These are phyloP conservation scores for Solanum ossicruentum DNA, from an alignment of 257 asterid species.

Conservation along the genomic window DNA sequence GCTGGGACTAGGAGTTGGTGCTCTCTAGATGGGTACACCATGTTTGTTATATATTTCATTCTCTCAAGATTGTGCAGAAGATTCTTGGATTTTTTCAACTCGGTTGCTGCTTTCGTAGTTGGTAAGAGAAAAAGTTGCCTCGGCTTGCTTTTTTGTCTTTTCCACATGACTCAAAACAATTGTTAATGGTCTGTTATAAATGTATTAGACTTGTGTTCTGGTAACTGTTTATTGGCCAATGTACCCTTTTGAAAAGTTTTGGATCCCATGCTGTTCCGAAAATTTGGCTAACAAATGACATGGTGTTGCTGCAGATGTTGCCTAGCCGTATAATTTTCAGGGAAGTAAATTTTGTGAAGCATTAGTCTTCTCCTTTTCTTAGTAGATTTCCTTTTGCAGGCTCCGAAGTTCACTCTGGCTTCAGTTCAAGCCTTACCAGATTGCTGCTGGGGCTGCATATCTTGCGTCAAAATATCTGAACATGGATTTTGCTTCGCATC, in stretches of 20 bases:
- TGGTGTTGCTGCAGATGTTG: slow-evolving; percentile 22
- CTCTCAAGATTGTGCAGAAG: slow-evolving; percentile 75
- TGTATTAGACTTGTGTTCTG: background rate
- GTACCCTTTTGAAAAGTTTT: background rate
- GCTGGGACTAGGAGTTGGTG: slow-evolving; percentile 36
- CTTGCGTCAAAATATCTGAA: slow-evolving; percentile 83
- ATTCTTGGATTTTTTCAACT: slow-evolving; percentile 64
- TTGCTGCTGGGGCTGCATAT: slow-evolving; percentile 99
- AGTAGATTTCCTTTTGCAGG: slow-evolving; percentile 32
- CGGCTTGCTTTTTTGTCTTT: slow-evolving; percentile 37
- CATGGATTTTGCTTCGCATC: slow-evolving; percentile 68
- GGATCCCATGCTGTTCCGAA: slow-evolving; percentile 12
- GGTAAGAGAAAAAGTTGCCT: slow-evolving; percentile 71
- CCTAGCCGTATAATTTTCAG: slow-evolving; percentile 2
- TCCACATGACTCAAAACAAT: slow-evolving; percentile 2
- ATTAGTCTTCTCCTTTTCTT: background rate
- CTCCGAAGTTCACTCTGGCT: slow-evolving; percentile 94
- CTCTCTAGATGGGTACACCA: slow-evolving; percentile 39
- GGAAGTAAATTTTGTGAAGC: background rate
- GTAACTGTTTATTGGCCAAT: slow-evolving; percentile 1
- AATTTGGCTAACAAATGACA: slow-evolving; percentile 16
- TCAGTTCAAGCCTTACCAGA: slow-evolving; percentile 97
- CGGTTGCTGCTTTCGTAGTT: slow-evolving; percentile 75
- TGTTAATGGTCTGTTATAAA: background rate
- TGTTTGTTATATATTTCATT: slow-evolving; percentile 44